These are phyloP conservation scores for Neurospora intermedia DNA, from an alignment of 495 filamentous ascomycete genomes.

Conservation along the genomic window DNA sequence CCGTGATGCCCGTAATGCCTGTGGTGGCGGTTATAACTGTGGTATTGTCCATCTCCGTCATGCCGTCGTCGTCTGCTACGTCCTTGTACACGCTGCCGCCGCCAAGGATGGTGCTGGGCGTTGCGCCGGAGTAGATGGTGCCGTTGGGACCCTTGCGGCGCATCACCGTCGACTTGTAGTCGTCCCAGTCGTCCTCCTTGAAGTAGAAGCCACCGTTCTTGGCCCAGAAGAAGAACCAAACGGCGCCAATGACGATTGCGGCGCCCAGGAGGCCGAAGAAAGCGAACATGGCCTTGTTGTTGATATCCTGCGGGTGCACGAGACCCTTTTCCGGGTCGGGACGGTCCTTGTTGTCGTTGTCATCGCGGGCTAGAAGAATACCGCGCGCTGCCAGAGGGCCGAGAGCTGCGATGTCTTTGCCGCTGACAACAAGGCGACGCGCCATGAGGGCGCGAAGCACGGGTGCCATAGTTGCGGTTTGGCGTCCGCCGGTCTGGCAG, in stretches of 20 bases:
- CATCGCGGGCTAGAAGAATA: conserved; percentile 28
- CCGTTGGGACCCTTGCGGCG: conserved; percentile 85
- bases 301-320: conserved; percentile 56
- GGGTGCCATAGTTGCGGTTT: conserved; percentile 19
- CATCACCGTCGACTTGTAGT: conserved; percentile 96
- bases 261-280: conserved; percentile 79
- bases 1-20: conserved; percentile 34
- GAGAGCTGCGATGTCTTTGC: conserved; percentile 15
- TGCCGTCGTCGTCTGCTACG: conserved; percentile 43
- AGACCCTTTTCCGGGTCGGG: conserved; percentile 38
- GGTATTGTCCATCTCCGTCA: conserved; percentile 32
- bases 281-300: conserved; percentile 72
- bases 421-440: conserved; percentile 1
- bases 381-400: conserved; percentile 32
- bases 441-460: conserved; percentile 11
- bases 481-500: not conserved
- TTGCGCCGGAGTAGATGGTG: conserved; percentile 67
- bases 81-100: conserved; percentile 62
- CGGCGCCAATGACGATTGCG: conserved; percentile 59
- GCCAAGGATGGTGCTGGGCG: conserved; percentile 68
- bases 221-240: conserved; percentile 99
- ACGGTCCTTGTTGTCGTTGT: not conserved
- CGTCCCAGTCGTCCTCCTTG: conserved; percentile 81
- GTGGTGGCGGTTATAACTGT: conserved; percentile 30
- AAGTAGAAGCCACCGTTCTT: conserved; percentile 91